Percentiles rank a stretch among this genome's conserved stretches.
These are phyloP conservation scores for Alternaria novae-zelandiae DNA, from an alignment of 2,329 filamentous ascomycete genomes.

Conservation along the genomic window DNA sequence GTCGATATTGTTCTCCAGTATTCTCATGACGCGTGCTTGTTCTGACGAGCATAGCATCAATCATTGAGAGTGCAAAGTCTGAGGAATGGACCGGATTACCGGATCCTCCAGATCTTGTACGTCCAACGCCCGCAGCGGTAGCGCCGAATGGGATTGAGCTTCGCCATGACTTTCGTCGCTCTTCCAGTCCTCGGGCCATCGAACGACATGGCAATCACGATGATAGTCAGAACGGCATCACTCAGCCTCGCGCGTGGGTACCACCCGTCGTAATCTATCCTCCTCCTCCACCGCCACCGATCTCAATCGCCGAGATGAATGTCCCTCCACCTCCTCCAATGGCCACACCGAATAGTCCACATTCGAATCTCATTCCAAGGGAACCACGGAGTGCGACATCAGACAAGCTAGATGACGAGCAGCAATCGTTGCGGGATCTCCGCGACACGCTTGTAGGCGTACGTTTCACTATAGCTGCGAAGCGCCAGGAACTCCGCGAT, in stretches of 20 bases:
- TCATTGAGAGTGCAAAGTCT: not conserved
- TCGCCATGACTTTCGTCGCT: too few relatives aligned
- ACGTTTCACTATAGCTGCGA: not conserved
- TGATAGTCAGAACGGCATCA: not conserved
- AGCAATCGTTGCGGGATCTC: not conserved
- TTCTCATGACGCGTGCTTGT: rapidly evolving
- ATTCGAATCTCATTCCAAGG: too few relatives aligned
- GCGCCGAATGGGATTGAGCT: too few relatives aligned
- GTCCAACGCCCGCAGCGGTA: too few relatives aligned
- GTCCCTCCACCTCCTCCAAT: not conserved
- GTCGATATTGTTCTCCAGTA: not conserved
- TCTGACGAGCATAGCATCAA: not conserved
- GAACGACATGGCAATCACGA: not conserved
- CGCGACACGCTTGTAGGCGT: not conserved
- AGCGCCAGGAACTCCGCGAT: not conserved
- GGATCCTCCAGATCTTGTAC: not conserved
- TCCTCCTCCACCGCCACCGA: not conserved
- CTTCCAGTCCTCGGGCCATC: not conserved
- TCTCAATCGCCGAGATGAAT: not conserved
- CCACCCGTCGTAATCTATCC: not conserved
- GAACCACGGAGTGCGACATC: not conserved
- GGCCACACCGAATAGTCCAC: not conserved
- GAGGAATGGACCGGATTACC: not conserved
- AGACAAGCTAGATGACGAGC: not conserved
- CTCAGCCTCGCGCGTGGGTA: not conserved